Evolutionary conservation across 108 stramenopile species (phyloP).

Genomic region (Schizochytrium sp.): DNA sequence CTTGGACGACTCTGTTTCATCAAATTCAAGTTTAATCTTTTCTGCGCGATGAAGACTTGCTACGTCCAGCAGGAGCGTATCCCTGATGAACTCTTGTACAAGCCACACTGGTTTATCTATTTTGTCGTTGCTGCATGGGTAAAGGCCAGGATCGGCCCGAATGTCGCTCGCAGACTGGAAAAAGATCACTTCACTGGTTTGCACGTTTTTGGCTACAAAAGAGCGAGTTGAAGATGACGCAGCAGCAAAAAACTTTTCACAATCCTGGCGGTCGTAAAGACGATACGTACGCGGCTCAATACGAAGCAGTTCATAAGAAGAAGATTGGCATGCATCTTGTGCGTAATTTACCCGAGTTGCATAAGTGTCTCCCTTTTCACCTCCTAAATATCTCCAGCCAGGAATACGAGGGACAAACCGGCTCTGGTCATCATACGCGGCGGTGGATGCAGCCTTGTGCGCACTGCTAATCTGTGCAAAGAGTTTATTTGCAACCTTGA

Average conservation of each 20-base stretch:
- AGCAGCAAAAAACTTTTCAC: background rate
- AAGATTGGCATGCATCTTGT: background rate
- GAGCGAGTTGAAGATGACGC: background rate
- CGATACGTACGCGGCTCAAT: constrained; percentile 10
- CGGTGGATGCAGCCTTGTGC: constrained; percentile 46
- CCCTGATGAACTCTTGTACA: background rate
- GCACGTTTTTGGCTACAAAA: constrained; percentile 36
- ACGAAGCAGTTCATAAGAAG: background rate
- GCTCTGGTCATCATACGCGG: constrained; percentile 33
- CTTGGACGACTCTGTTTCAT: constrained; percentile 15
- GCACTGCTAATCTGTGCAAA: constrained; percentile 27
- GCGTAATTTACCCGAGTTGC: background rate
- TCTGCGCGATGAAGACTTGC: constrained; percentile 28
- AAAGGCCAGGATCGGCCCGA: background rate
- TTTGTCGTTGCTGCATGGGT: constrained; percentile 6
- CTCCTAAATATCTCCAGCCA: constrained; percentile 39
- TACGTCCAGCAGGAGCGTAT: constrained; percentile 41
- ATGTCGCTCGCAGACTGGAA: background rate
- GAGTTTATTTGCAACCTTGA: constrained; percentile 13
- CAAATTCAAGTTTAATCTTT: constrained; percentile 39
- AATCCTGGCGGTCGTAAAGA: constrained; percentile 12
- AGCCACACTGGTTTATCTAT: constrained; percentile 16
- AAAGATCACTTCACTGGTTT: background rate
- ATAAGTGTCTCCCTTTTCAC: constrained; percentile 31
- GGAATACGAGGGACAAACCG: constrained; percentile 41